These are phyloP conservation scores for Artemisia annua DNA, from an alignment of 129 eudicot genomes.

Conservation along the genomic window DNA sequence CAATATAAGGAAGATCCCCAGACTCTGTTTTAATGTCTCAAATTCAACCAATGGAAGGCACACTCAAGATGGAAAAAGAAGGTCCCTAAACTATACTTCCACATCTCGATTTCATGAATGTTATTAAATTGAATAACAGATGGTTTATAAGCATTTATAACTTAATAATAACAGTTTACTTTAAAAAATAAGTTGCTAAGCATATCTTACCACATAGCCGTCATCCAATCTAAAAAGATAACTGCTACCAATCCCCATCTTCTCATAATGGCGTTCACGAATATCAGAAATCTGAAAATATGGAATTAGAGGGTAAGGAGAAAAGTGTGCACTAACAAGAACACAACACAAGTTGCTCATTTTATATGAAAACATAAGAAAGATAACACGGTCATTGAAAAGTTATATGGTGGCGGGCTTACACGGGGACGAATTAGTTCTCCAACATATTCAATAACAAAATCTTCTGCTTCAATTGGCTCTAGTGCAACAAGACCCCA, in stretches of 20 bases:
- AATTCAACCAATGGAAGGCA: not conserved
- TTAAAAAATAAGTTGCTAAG: conserved; percentile 13
- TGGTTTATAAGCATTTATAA: not conserved
- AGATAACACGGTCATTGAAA: conserved; percentile 5
- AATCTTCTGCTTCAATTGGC: conserved; percentile 97
- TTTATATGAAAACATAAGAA: not conserved
- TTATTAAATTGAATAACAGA: not conserved
- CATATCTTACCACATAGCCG: conserved; percentile 89
- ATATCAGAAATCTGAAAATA: conserved; percentile 81
- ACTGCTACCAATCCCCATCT: conserved; percentile 99
- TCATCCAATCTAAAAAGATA: conserved; percentile 96
- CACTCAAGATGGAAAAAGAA: not conserved
- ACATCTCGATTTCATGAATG: not conserved
- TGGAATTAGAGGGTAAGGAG: not conserved
- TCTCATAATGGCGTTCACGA: conserved; percentile 89
- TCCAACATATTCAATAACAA: conserved; percentile 98
- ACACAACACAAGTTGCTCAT: not conserved
- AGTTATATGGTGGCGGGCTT: conserved; percentile 28
- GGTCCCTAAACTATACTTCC: not conserved
- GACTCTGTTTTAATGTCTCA: conserved; percentile 1
- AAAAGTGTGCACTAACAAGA: not conserved
- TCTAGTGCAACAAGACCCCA: conserved; percentile 98
- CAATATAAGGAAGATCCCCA: conserved; percentile 6
- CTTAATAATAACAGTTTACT: not conserved
- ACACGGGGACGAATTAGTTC: conserved; percentile 92